Percentiles rank a stretch among this genome's conserved stretches.
phyloP scores from a whole-genome alignment of 2,329 filamentous ascomycete species.

The Stachybotrys echinatus region DNA sequence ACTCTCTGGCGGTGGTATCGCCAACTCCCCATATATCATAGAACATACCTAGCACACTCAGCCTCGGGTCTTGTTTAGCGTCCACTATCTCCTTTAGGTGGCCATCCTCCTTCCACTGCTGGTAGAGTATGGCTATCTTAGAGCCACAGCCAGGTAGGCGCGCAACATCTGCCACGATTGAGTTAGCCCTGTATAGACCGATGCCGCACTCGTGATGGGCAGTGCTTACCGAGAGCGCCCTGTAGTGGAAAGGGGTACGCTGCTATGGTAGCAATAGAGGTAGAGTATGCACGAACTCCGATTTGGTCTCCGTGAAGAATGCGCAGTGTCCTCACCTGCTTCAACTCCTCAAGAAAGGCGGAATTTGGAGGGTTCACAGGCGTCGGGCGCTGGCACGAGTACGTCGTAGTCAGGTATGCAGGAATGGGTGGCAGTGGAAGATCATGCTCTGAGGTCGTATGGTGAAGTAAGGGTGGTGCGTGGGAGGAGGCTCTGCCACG shows the following conservation, averaged over 20 bases:
- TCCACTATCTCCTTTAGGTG: constrained; percentile 58
- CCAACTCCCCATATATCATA: constrained; percentile 92
- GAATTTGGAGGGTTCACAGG: constrained; percentile 66
- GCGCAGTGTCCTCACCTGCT: constrained; percentile 67
- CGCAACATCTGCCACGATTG: constrained; percentile 33
- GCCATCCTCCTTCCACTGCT: constrained; percentile 63
- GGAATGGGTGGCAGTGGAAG: constrained; percentile 60
- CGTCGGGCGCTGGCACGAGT: constrained; percentile 78
- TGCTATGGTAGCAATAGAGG: constrained; percentile 74
- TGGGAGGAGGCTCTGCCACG: constrained; percentile 4
- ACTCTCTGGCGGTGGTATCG: constrained; percentile 71
- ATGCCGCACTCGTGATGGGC: constrained; percentile 8
- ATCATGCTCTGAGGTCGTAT: constrained; percentile 78
- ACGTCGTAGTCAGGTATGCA: constrained; percentile 54
- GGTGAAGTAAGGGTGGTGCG: constrained; percentile 45
- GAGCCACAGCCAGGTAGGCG: constrained; percentile 72
- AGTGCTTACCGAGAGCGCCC: constrained; percentile 32
- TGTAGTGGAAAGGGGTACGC: constrained; percentile 63
- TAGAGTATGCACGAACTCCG: constrained; percentile 81
- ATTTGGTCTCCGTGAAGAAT: constrained; percentile 69
- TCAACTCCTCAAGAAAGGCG: constrained; percentile 67
- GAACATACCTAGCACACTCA: constrained; percentile 64
- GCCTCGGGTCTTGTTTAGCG: constrained; percentile 57
- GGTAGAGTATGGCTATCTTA: constrained; percentile 73
- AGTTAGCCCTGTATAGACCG: too few species aligned